phyloP scores from a whole-genome alignment of 2,329 filamentous ascomycete genomes.

The Aspergillus hiratsukae region DNA sequence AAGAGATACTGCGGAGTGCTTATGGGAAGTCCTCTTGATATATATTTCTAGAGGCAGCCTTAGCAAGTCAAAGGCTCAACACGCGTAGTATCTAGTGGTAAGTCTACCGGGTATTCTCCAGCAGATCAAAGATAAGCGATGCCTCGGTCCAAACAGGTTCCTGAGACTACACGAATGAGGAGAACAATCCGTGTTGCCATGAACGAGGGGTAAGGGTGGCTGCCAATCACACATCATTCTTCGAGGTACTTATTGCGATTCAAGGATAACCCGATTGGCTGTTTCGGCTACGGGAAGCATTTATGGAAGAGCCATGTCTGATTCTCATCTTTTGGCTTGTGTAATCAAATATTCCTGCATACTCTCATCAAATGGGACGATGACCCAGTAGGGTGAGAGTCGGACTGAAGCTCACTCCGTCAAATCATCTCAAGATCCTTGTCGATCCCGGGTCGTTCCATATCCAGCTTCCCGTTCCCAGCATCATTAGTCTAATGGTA shows the following conservation, averaged over 20 bases:
- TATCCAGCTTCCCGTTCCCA: not conserved
- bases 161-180: not conserved
- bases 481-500: slow-evolving; percentile 45
- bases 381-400: too few relatives aligned
- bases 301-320: too few relatives aligned
- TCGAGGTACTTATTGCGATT: too few relatives aligned
- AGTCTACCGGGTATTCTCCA: not conserved
- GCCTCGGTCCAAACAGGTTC: not conserved
- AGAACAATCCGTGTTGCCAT: not conserved
- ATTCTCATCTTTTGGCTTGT: too few relatives aligned
- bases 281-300: not conserved
- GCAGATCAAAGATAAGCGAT: not conserved
- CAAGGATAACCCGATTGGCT: not conserved
- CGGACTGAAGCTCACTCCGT: too few relatives aligned
- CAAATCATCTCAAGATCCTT: too few relatives aligned
- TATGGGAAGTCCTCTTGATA: not conserved
- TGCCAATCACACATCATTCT: not conserved
- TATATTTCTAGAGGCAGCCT: not conserved
- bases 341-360: too few relatives aligned
- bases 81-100: not conserved
- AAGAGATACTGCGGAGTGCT: too few relatives aligned
- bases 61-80: not conserved
- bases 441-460: too few relatives aligned
- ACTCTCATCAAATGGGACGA: too few relatives aligned
- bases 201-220: not conserved